A percentile compares a stretch with the other conserved stretches of the same genome.
Conservation (phyloP, 2,329 filamentous ascomycete species). For the Calonectria leucothoes region DNA sequence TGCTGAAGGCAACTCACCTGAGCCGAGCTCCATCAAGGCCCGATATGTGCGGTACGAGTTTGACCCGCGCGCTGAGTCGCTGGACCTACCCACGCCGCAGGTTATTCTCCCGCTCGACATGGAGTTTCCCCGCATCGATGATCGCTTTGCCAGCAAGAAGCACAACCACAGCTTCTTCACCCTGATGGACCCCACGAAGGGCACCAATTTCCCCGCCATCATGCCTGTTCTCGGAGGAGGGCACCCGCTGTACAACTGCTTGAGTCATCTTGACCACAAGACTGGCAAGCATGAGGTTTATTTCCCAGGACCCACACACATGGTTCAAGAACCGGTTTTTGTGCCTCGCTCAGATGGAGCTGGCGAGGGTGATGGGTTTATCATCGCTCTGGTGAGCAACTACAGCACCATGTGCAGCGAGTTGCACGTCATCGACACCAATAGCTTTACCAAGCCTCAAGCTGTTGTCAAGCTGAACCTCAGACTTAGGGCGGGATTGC, state of each 20-base stretch:
- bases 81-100: not conserved
- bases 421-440: not conserved
- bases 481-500: slow-evolving; percentile 9
- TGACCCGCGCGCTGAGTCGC: not conserved
- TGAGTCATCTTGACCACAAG: slow-evolving; percentile 6
- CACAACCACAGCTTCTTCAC: not conserved
- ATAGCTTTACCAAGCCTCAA: not conserved
- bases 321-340: slow-evolving; percentile 20
- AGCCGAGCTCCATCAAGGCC: not conserved
- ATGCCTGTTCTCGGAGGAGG: not conserved
- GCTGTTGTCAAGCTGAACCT: slow-evolving; percentile 19
- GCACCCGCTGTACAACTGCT: not conserved
- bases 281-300: slow-evolving; percentile 5
- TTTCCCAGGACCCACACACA: slow-evolving; percentile 1
- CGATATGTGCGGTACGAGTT: not conserved
- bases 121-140: not conserved
- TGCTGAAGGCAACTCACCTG: not conserved
- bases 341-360: slow-evolving; percentile 9
- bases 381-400: slow-evolving; percentile 11
- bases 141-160: not conserved
- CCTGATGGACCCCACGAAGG: not conserved
- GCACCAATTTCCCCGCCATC: not conserved
- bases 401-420: not conserved
- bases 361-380: slow-evolving; percentile 9
- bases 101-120: not conserved